Conservation (phyloP, 139 green algal species). For the Coelastrella sp. region DNA sequence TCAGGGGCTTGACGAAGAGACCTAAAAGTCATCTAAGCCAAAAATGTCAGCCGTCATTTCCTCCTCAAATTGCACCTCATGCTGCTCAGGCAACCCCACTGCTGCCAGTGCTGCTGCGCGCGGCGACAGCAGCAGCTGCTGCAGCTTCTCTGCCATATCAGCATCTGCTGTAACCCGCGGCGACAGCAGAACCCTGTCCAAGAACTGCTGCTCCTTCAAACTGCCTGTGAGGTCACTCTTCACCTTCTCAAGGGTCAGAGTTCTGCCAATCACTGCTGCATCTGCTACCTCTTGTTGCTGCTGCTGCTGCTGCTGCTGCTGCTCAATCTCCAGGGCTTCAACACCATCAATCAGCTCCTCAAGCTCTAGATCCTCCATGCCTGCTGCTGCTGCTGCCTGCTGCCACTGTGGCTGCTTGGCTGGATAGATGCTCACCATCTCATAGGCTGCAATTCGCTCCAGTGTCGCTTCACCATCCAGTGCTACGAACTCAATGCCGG, state of each 20-base stretch:
- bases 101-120: neutral
- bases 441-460: slow-evolving; percentile 52
- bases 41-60: slow-evolving; percentile 51
- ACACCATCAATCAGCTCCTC: neutral
- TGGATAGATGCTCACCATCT: slow-evolving; percentile 57
- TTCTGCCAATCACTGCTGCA: neutral
- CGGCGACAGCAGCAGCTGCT: slow-evolving; percentile 32
- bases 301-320: slow-evolving; percentile 34
- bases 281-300: neutral
- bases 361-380: neutral
- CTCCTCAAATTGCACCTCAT: slow-evolving; percentile 25
- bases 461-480: slow-evolving; percentile 67
- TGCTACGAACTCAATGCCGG: slow-evolving; percentile 76
- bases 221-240: neutral
- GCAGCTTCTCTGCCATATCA: slow-evolving; percentile 7
- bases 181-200: neutral
- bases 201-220: neutral
- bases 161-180: neutral
- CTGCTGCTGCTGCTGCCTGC: slow-evolving; percentile 17
- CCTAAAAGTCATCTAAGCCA: neutral
- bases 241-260: neutral
- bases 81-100: neutral
- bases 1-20: neutral
- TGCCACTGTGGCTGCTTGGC: neutral
- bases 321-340: neutral